Evolutionary conservation across 192 early-diverging fungal species (phyloP), one percentile per base, ranked within the genome.

Genomic region (Coemansia sp.): DNA sequence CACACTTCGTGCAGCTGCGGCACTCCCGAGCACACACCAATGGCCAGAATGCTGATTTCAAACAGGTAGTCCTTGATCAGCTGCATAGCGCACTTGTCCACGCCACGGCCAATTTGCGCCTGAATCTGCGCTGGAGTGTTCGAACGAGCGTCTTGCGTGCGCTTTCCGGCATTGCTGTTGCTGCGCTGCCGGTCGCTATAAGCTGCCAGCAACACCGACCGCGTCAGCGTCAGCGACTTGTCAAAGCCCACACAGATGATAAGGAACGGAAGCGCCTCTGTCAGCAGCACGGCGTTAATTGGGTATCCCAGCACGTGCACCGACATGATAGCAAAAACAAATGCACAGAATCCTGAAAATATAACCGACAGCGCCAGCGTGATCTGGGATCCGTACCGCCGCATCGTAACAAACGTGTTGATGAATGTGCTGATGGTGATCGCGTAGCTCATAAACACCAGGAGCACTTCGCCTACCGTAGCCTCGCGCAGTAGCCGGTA

Each of bases 181-280:
- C 54, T 14, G 72, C 56, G 60, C 57, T 62, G 42, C 18, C 65
- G 60, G 57, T 68, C 69, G 35, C 56, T 59, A 42, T 60, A 76
- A 50, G 58, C 72, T 18, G 65, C 80, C 15, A 82, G 81, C 46
- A 92, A 80, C 5, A 97, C 89, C 43, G 88, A 82, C 48, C 88
- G 86, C 53, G 94, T 89, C 52, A 97, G 78, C 12, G 74, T 79
- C 68, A 88, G 86, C 43, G 88, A 89, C 71, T 90, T 87, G 57
- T 97, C 94, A 53, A 94, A 94, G 3, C 93, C 93, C 23, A 97
- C 86, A 23, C 89, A 91, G 44, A 94, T 87, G 30, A 91, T 87
- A 42, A 94, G 84, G 74, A 94, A 94, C 5, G 94, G 94, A 60
- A 94, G 81, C 8, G 92, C 91, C 72, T 97, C 92, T 50, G 84